A percentile compares a stretch with the other conserved stretches of the same genome.
phyloP scores from a whole-genome alignment of 2,329 filamentous ascomycete genomes.

The Sclerotinia borealis region DNA sequence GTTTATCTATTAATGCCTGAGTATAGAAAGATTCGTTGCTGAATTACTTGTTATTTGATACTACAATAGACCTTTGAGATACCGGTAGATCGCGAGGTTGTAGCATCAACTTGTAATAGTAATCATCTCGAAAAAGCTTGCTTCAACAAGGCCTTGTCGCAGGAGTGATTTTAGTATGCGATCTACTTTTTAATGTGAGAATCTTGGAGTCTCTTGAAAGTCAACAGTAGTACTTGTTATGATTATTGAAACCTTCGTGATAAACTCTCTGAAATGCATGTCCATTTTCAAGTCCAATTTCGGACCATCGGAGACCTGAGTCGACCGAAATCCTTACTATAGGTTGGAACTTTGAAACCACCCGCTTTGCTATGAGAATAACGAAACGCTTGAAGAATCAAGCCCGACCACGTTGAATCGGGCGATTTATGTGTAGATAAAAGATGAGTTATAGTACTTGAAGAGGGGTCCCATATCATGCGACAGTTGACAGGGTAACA shows the following conservation, averaged over 20 bases:
- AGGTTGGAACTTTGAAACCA: not conserved
- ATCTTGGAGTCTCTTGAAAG: not conserved
- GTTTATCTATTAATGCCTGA: not conserved
- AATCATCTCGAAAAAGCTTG: not conserved
- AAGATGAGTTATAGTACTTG: slow-evolving; percentile 7
- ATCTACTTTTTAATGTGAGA: not conserved
- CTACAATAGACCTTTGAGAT: not conserved
- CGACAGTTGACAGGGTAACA: slow-evolving; percentile 10
- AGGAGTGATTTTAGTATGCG: not conserved
- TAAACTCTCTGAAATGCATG: not conserved
- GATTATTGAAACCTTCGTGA: not conserved
- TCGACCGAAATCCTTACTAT: not conserved
- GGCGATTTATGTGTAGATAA: slow-evolving; percentile 1
- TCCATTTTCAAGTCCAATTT: not conserved
- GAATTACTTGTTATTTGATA: too few species aligned
- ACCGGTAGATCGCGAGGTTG: not conserved
- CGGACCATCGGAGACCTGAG: not conserved
- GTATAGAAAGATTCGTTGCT: not conserved
- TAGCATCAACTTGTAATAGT: not conserved
- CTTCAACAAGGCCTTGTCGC: not conserved
- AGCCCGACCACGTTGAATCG: slow-evolving; percentile 7
- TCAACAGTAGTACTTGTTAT: not conserved
- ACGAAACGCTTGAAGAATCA: not conserved
- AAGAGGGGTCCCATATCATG: slow-evolving; percentile 4
- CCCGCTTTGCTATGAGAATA: not conserved